A percentile compares a stretch with the other conserved stretches of the same genome.
Evolutionary conservation across 805 yeast genomes (phyloP).

Genomic region (Candida insectorum): DNA sequence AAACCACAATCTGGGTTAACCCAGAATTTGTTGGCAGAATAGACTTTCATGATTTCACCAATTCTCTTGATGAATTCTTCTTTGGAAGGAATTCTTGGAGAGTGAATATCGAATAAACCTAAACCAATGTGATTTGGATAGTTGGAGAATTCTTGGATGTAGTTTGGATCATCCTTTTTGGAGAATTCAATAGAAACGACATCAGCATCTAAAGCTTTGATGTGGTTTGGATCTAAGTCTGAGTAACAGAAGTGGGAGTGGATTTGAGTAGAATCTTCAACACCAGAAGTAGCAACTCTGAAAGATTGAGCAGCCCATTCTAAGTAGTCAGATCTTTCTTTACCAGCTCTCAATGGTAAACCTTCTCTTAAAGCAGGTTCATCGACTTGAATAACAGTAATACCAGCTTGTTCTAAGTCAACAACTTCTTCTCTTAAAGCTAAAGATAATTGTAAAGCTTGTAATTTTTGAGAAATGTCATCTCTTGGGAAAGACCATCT

Average conservation of each 20-base stretch:
- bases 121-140: slow-evolving; percentile 99
- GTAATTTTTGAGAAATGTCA: slow-evolving; percentile 88
- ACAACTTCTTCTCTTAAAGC: slow-evolving; percentile 98
- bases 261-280: slow-evolving; percentile 89
- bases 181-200: slow-evolving; percentile 99
- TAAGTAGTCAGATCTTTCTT: slow-evolving; percentile 93
- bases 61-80: slow-evolving; percentile 94
- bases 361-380: slow-evolving; percentile 99
- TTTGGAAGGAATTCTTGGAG: slow-evolving; percentile 98
- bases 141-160: slow-evolving; percentile 95
- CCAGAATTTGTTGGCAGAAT: slow-evolving; percentile 99
- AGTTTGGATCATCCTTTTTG: slow-evolving; percentile 98
- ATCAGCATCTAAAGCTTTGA: slow-evolving; percentile 99
- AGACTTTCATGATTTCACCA: slow-evolving; percentile 89
- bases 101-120: slow-evolving; percentile 98
- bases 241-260: slow-evolving; percentile 99
- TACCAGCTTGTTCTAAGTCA: slow-evolving; percentile 98
- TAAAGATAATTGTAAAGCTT: slow-evolving; percentile 94
- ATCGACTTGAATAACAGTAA: slow-evolving; percentile 96
- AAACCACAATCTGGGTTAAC: slow-evolving; percentile 99
- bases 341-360: slow-evolving; percentile 97
- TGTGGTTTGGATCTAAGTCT: slow-evolving; percentile 98
- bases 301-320: slow-evolving; percentile 99
- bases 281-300: slow-evolving; percentile 99
- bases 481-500: slow-evolving; percentile 99